phyloP scores from a whole-genome alignment of 2,329 filamentous ascomycete genomes.

The Stagonosporopsis cucurbitacearum region DNA sequence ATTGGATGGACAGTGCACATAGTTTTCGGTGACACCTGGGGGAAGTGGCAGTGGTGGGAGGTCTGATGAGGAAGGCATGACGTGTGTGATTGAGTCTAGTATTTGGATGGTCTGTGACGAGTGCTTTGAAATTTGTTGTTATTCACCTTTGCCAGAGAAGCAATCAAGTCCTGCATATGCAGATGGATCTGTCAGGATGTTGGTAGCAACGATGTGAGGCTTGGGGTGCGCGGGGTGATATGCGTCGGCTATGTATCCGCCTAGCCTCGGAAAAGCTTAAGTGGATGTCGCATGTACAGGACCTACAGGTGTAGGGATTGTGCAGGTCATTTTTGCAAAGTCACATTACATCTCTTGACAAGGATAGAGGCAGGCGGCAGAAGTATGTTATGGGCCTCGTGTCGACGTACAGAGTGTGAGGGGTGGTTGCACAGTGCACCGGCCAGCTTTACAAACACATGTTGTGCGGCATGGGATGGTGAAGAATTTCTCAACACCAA shows the following conservation, averaged over 20 bases:
- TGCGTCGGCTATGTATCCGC: constrained; percentile 8
- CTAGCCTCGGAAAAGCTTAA: constrained; percentile 13
- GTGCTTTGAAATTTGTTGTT: too few species aligned
- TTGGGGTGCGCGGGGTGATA: constrained; percentile 8
- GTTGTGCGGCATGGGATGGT: not conserved
- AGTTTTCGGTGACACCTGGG: constrained; percentile 60
- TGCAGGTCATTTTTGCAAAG: not conserved
- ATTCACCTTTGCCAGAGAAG: not conserved
- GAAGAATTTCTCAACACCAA: not conserved
- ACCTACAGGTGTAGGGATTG: not conserved
- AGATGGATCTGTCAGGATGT: not conserved
- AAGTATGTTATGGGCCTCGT: not conserved
- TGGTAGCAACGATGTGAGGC: constrained; percentile 1
- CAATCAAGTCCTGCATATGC: not conserved
- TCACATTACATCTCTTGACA: not conserved
- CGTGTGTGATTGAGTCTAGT: not conserved
- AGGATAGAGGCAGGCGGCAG: not conserved
- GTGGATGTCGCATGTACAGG: constrained; percentile 1
- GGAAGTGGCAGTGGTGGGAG: constrained; percentile 62
- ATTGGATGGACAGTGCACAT: constrained; percentile 61
- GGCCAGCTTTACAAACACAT: not conserved
- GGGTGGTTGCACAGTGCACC: not conserved
- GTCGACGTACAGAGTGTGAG: too few species aligned
- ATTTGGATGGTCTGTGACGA: not conserved
- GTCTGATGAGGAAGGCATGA: not conserved